Evolutionary conservation across 177 flowering plant genomes (phyloP).

Genomic region (Vitis hybrid): DNA sequence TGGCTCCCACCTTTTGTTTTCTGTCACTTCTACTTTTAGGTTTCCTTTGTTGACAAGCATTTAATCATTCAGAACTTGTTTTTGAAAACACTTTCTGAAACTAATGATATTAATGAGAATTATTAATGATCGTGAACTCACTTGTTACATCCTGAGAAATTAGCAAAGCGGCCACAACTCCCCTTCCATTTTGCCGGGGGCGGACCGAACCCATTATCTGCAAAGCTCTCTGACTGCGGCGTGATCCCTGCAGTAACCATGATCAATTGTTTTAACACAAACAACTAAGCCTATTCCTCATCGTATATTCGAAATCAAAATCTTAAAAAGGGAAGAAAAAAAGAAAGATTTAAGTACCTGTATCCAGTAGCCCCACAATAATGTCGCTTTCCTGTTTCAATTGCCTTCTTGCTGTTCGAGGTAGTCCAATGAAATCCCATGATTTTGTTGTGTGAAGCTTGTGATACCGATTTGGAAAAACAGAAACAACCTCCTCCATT

Average conservation of each 20-base stretch:
- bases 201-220: constrained; percentile 51
- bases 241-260: constrained; percentile 44
- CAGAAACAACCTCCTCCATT: constrained; percentile 49
- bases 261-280: too few species aligned
- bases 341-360: constrained; percentile 37
- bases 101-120: too few species aligned
- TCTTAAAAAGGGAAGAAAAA: not conserved
- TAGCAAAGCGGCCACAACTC: constrained; percentile 44
- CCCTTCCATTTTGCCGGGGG: constrained; percentile 74
- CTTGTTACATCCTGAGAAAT: constrained; percentile 83
- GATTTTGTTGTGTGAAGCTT: constrained; percentile 79
- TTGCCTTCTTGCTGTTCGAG: constrained; percentile 35
- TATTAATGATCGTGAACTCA: constrained; percentile 11
- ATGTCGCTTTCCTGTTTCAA: constrained; percentile 45
- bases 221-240: constrained; percentile 57
- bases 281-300: not conserved
- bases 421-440: constrained; percentile 71
- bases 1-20: too few species aligned
- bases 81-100: too few species aligned
- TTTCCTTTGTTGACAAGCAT: too few species aligned
- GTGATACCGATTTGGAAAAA: constrained; percentile 49
- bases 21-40: too few species aligned
- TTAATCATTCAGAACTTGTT: too few species aligned
- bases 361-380: constrained; percentile 63
- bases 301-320: not conserved